Base-by-base conservation (phyloP, 495 filamentous ascomycete genomes). In the Neurospora discreta region DNA sequence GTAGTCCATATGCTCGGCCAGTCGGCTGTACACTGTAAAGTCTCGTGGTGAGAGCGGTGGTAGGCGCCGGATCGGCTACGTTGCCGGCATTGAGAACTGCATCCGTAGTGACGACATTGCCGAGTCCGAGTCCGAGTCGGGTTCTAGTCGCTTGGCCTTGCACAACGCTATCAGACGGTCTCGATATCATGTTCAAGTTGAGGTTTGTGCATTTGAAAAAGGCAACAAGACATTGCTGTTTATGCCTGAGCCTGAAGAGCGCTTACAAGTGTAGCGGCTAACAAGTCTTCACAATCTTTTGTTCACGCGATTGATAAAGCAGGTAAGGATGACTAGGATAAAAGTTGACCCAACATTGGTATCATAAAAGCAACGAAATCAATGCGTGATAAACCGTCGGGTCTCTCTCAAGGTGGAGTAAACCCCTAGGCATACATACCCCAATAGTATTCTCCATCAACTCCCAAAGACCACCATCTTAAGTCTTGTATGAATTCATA, bases 1-100 rank as follows among this genome's bases (percentile, higher is more conserved):
- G 40, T 86, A 83, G 38, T 95, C 88, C 93, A 97, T 97, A 69
- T 88, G 84, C 74, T 91, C 91, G 2, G 92, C 89, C 74, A 94
- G 80, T 16, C 86, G 85, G 81, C 95, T 94, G 78, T 92, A 95
- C 18, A 74, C 73, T 23, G 71, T 68, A 74, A 78, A 80, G 44
- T 81, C 71, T 40, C 68, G 72, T 0, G 75, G 74, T 0, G 78
- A 74, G 5, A 81, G 52, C 0, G 79, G 75, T 5, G 78, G 76
- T 5, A n/a, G 79, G 77, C 42, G 71, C 65, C 18, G 71, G 68
- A 39, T 69, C 67, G 8, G 76, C 5, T 6, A 38, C 70, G 18
- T 30, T 65, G 9, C 52, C 15, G 26, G 26, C 26, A 15, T 65
- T 33, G 52, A 26, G 33, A 7, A 65, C 52, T 33, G 6, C 52